These are phyloP conservation scores for Schoenoplectus triqueter DNA, from an alignment of 202 grass and related monocot genomes.

Conservation along the genomic window DNA sequence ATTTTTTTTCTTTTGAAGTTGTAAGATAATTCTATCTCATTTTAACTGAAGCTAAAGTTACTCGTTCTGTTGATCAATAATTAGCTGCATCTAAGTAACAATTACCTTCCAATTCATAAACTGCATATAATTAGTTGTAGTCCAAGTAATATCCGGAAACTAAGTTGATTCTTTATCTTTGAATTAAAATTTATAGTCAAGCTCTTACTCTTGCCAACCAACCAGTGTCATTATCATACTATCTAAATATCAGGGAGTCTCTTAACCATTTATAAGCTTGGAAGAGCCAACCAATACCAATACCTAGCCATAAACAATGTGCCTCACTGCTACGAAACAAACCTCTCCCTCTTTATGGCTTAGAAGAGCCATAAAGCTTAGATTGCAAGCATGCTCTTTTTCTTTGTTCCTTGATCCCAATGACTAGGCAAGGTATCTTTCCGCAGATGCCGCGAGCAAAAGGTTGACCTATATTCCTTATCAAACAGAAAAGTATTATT, in stretches of 20 bases:
- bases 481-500: constrained; percentile 53
- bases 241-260: background rate
- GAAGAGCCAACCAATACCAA: background rate
- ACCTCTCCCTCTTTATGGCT: background rate
- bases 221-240: background rate
- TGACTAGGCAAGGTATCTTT: background rate
- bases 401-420: background rate
- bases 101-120: too few relatives aligned
- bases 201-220: too few relatives aligned
- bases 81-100: too few relatives aligned
- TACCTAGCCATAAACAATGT: background rate
- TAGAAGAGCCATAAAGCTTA: background rate
- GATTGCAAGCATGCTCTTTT: background rate
- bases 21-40: too few relatives aligned
- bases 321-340: background rate
- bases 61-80: too few relatives aligned
- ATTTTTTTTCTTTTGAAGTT: too few relatives aligned
- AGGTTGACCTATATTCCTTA: constrained; percentile 10
- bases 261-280: background rate
- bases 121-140: too few relatives aligned
- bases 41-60: too few relatives aligned
- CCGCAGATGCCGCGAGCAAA: background rate
- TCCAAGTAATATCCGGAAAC: too few relatives aligned
- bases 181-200: too few relatives aligned
- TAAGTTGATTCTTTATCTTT: too few relatives aligned